Conservation (phyloP, 1,284 basidiomycete genomes). For the Coniophora puteana region DNA sequence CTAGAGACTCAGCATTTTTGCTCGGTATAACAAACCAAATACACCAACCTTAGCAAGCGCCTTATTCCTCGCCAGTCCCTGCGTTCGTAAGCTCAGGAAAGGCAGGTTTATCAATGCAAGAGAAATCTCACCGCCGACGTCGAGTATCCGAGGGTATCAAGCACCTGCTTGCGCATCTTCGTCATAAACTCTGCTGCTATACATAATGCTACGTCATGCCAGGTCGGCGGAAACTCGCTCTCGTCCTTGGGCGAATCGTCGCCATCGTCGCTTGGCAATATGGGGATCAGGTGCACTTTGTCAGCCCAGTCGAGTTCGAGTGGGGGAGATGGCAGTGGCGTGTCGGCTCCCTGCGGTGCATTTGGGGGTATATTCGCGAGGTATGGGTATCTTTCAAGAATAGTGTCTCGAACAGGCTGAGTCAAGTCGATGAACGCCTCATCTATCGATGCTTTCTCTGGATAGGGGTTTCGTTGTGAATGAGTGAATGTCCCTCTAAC, state of each 20-base stretch:
- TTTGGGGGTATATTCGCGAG: conserved; percentile 68
- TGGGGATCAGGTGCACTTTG: conserved; percentile 70
- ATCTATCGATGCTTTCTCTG: conserved; percentile 83
- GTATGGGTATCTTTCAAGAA: conserved; percentile 75
- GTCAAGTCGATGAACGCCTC: conserved; percentile 92
- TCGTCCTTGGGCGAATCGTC: conserved; percentile 25
- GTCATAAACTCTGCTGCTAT: conserved; percentile 89
- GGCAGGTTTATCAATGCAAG: neutral
- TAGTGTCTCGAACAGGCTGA: conserved; percentile 64
- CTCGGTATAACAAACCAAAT: neutral
- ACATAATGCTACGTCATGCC: conserved; percentile 92
- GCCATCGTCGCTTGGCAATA: conserved; percentile 33
- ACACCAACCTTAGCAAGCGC: conserved; percentile 82
- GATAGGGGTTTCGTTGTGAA: conserved; percentile 5
- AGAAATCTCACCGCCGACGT: conserved; percentile 79
- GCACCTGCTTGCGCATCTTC: conserved; percentile 69
- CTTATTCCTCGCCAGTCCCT: conserved; percentile 94
- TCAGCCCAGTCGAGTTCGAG: conserved; percentile 60
- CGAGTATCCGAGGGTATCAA: conserved; percentile 81
- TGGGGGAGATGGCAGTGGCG: conserved; percentile 78
- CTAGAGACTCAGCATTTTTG: neutral
- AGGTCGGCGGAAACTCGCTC: conserved; percentile 46
- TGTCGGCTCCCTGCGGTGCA: conserved; percentile 73
- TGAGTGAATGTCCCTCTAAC: neutral
- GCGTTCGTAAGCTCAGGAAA: neutral